These are phyloP conservation scores for Fusarium zealandicum DNA, from an alignment of 2,329 filamentous ascomycete genomes.

Conservation along the genomic window DNA sequence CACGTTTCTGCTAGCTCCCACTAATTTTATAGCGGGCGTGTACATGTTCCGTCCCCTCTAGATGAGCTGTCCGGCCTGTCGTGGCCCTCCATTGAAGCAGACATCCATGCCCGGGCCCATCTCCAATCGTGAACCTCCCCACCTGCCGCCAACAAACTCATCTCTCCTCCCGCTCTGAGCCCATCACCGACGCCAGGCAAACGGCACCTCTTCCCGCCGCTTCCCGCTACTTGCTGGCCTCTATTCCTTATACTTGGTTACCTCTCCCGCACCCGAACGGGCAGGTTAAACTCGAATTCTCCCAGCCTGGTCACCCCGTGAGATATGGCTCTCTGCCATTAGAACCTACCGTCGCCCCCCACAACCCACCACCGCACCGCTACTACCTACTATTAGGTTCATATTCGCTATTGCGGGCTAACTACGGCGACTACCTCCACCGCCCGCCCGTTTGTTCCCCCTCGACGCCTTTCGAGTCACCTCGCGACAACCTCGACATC, in stretches of 20 bases:
- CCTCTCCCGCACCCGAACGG: background rate
- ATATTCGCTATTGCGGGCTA: constrained; percentile 33
- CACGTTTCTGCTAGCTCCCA: constrained; percentile 5
- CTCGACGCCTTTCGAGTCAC: constrained; percentile 37
- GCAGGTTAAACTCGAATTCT: constrained; percentile 4
- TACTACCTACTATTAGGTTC: constrained; percentile 4
- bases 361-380: constrained; percentile 30
- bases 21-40: constrained; percentile 8
- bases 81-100: constrained; percentile 24
- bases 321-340: constrained; percentile 35
- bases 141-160: constrained; percentile 18
- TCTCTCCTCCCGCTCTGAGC: constrained; percentile 5
- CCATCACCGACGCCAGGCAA: background rate
- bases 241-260: background rate
- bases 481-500: constrained; percentile 31
- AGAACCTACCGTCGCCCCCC: constrained; percentile 28
- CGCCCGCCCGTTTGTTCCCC: constrained; percentile 38
- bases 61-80: constrained; percentile 1
- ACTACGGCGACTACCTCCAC: constrained; percentile 32
- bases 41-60: constrained; percentile 18
- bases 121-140: constrained; percentile 20
- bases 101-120: constrained; percentile 21
- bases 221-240: background rate
- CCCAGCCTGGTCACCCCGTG: background rate
- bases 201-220: background rate